Evolutionary conservation across 2,329 filamentous ascomycete species (phyloP).

Genomic region (Aureobasidium leucospermi): DNA sequence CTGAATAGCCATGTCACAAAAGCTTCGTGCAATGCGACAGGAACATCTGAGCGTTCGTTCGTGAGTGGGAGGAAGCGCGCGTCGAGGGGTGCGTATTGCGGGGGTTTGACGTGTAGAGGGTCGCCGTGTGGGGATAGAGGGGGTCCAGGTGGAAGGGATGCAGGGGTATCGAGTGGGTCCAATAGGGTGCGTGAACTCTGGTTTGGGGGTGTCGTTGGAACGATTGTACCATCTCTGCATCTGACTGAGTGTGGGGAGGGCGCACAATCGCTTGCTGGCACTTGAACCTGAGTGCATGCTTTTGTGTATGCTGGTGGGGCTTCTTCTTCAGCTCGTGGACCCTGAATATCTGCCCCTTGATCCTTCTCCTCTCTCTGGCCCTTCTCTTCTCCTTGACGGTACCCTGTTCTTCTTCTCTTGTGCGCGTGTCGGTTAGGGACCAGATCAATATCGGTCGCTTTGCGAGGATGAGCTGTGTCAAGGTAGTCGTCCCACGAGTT

Average conservation of each 20-base stretch:
- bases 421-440: background rate
- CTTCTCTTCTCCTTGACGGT: background rate
- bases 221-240: background rate
- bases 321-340: background rate
- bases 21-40: background rate
- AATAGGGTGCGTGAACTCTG: background rate
- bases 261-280: conserved; percentile 6
- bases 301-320: background rate
- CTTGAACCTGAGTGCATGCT: background rate
- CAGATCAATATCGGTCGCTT: background rate
- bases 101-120: background rate
- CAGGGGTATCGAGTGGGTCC: conserved; percentile 1
- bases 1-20: conserved; percentile 5
- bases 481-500: conserved; percentile 3
- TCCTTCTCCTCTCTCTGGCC: background rate
- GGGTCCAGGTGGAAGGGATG: background rate
- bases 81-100: background rate
- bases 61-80: background rate
- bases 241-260: background rate
- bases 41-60: background rate
- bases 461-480: background rate
- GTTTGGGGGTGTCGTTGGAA: background rate
- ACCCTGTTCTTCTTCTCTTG: background rate
- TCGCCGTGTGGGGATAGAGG: background rate
- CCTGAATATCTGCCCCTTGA: background rate